A percentile compares a stretch with the other conserved stretches of the same genome.
phyloP scores from a whole-genome alignment of 78 protist genomes.

The Acrasis kona region DNA sequence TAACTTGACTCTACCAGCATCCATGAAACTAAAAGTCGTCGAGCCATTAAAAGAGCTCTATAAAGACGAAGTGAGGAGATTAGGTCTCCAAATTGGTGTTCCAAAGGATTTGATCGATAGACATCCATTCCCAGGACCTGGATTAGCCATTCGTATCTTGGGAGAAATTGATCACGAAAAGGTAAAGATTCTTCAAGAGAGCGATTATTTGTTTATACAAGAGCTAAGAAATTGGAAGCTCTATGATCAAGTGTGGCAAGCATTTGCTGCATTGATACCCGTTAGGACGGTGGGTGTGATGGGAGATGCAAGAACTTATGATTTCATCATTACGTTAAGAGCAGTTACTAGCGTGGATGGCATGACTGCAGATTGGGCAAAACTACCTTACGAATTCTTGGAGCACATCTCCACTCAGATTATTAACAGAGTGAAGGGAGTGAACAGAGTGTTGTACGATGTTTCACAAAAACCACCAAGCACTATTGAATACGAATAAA shows the following conservation, averaged over 20 bases:
- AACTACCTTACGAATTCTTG: slow-evolving; percentile 2
- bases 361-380: slow-evolving; percentile 31
- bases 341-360: slow-evolving; percentile 17
- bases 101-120: slow-evolving; percentile 75
- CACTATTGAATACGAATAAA: slow-evolving; percentile 86
- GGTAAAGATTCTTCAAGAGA: not conserved
- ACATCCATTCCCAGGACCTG: slow-evolving; percentile 98
- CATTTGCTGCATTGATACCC: slow-evolving; percentile 50
- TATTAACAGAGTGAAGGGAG: slow-evolving; percentile 11
- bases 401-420: slow-evolving; percentile 20
- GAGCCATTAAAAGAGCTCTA: slow-evolving; percentile 84
- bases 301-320: slow-evolving; percentile 90
- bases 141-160: slow-evolving; percentile 83
- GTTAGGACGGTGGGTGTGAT: slow-evolving; percentile 86
- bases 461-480: slow-evolving; percentile 89
- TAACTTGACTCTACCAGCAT: slow-evolving; percentile 60
- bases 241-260: slow-evolving; percentile 3
- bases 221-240: not conserved
- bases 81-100: slow-evolving; percentile 78
- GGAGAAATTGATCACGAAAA: slow-evolving; percentile 35
- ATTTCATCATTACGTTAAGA: not conserved
- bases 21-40: slow-evolving; percentile 60
- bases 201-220: not conserved
- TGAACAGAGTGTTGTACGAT: slow-evolving; percentile 69
- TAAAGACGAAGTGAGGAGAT: slow-evolving; percentile 90